Evolutionary conservation across 148 eudicot genomes (phyloP), one percentile per base, ranked within the genome.

Genomic region (Vaccinium myrtillus): DNA sequence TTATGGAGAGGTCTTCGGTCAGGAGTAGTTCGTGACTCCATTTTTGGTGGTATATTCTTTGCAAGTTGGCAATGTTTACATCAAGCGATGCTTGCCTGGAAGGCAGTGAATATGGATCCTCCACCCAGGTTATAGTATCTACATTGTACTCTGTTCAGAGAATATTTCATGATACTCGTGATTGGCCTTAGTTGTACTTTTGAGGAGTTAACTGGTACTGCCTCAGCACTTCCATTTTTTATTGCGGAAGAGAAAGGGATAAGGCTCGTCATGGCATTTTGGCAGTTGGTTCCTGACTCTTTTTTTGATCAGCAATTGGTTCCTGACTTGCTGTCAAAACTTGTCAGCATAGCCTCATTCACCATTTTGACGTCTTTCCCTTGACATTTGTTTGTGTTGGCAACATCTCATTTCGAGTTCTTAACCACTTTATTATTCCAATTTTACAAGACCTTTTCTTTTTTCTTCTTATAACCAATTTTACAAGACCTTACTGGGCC

Each of bases 11-110:
- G 93, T 81, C 84, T 92, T 43, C 93, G 98, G 49, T 84, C 93
- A 6, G 99, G 98, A 53, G 36, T 97, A 61, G 93, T 85, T 58
- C 92, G 98, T 36, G 99, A 97, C 89, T 90, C 90, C 73, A 82
- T 97, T 84, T 97, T 93, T 87, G 94, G 98, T 25, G 99, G 99
- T 51, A 48, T 95, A 13, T 97, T 97, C 84, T 97, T 97, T 78
- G 90, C 94, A 23, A 92, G 86, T 78, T 97, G 98, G 99, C 96
- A 95, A 78, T 92, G 94, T 86, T 71, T 95, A 71, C 93, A 94
- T 83, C 87, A 86, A 53, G 91, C 86, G 69, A 87, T 94, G 94
- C 90, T 92, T 43, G 86, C 94, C 49, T 95, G 97, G 97, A 97
- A 97, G 88, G 99, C 98, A 75, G 95, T 92, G 77, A 88, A 89